Percentiles rank a stretch among this genome's conserved stretches.
Conservation (phyloP, 2,329 filamentous ascomycete species). For the Aspergillus ibericus region DNA sequence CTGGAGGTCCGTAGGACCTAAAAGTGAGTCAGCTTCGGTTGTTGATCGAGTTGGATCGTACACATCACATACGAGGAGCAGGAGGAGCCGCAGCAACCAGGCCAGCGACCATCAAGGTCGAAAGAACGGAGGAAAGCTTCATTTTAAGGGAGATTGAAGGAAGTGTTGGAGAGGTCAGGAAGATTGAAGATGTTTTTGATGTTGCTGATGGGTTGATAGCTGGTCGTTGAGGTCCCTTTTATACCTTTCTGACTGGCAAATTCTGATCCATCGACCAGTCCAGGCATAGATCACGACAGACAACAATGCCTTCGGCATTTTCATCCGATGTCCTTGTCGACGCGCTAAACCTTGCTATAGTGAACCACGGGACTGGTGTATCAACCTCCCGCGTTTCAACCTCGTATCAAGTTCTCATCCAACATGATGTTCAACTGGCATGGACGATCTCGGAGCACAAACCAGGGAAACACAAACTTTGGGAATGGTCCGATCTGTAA, state of each 20-base stretch:
- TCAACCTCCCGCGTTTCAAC: background rate
- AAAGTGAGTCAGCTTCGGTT: background rate
- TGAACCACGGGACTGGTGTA: background rate
- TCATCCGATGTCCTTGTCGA: too few relatives aligned
- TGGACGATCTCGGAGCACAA: background rate
- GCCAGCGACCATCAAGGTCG: constrained; percentile 4
- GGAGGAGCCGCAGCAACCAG: constrained; percentile 4
- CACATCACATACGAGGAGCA: constrained; percentile 2
- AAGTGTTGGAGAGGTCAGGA: background rate
- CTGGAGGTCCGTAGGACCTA: background rate
- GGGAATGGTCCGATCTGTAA: background rate
- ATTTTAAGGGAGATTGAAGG: background rate
- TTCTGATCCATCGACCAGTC: too few relatives aligned
- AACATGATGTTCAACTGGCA: too few relatives aligned
- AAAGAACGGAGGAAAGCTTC: constrained; percentile 2
- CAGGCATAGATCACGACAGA: background rate
- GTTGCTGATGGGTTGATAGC: background rate
- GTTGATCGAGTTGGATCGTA: background rate
- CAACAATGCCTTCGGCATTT: background rate
- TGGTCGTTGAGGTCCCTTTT: background rate
- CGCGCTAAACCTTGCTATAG: background rate
- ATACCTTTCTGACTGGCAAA: background rate
- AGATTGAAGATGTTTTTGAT: background rate
- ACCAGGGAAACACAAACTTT: background rate
- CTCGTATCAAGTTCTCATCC: background rate